Base-by-base conservation (phyloP, 2,329 filamentous ascomycete genomes). In the Talaromyces amestolkiae region DNA sequence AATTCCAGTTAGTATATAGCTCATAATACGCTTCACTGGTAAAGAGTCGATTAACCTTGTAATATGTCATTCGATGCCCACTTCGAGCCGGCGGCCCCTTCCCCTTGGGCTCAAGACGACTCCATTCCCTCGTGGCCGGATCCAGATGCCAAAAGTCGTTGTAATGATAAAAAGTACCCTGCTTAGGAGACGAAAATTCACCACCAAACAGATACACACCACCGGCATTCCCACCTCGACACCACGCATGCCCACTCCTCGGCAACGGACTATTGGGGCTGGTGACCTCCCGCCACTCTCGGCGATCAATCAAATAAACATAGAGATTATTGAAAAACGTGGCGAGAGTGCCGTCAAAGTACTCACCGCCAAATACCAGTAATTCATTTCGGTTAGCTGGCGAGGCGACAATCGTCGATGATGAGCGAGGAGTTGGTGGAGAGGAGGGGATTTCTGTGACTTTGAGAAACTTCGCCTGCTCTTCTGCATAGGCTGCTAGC, bases 101-200 rank as follows among this genome's bases (percentile, higher is more conserved):
- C 45, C 79, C 78, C 69, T 89, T 89, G 2, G 84, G 85, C 77
- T 99, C 95, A 39, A 99, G 83, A 67, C 93, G 90, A 65, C 88
- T 91, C 95, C 95, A 99, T 81, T 99, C 95, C 72, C 93, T 85
- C 8, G 87, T 89, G 9, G 85, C 85, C 0, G 94, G 91, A 74
- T 98, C 93, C 51, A 98, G 85, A 59, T 90, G 86, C 94, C 95
- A 99, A 77, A 99, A 98, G 80, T 98, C 95, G 73, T 96, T 97
- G 81, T 99, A 99, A 79, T 99, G 95, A 77, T 99, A 97, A 74
- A 99, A 99, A 0, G 94, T 98, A 3, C 95, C 95, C 79, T 98
- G 95, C 76, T 97, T 98, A 2, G 95, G 95, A 33, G 90, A 94
- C 65, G 91, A 96, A 77, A 99, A 99, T 79, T 69, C 69, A 75